These are phyloP conservation scores for Wallacemonas sp. DNA, from an alignment of 208 protist species.

Conservation along the genomic window DNA sequence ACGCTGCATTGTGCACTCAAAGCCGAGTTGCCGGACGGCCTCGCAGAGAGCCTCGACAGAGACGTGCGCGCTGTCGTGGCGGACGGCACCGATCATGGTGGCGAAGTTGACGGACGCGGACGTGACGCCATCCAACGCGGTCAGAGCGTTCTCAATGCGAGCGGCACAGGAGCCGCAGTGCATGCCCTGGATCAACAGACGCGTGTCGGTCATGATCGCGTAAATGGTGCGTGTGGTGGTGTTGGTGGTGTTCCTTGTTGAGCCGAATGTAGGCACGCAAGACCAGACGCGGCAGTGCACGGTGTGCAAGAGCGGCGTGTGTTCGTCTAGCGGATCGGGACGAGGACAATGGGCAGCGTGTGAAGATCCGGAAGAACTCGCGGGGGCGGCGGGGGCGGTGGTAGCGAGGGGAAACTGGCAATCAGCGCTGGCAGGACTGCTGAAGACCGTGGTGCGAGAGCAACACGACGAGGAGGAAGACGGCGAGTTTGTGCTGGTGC, in stretches of 20 bases:
- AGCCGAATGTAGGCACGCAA: background rate
- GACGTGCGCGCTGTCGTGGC: constrained; percentile 34
- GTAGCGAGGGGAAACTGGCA: too few species aligned
- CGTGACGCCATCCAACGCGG: constrained; percentile 41
- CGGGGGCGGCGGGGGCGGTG: too few species aligned
- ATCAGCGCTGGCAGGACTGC: too few species aligned
- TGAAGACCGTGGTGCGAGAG: too few species aligned
- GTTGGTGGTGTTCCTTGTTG: too few species aligned
- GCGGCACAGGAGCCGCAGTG: constrained; percentile 92
- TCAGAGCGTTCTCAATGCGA: constrained; percentile 74
- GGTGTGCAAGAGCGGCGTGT: background rate
- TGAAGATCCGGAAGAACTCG: too few species aligned
- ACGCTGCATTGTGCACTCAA: constrained; percentile 30
- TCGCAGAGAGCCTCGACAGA: constrained; percentile 28
- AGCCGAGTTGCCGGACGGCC: constrained; percentile 34
- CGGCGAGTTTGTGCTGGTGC: too few species aligned
- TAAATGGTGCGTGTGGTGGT: background rate
- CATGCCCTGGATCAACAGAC: constrained; percentile 87
- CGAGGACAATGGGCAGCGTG: too few species aligned
- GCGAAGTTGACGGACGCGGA: constrained; percentile 78
- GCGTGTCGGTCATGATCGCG: constrained; percentile 18
- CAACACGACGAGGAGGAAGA: too few species aligned
- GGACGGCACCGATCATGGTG: constrained; percentile 47
- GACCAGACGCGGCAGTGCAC: background rate
- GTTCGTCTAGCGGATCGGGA: background rate